Conservation (phyloP, 768 basidiomycete genomes). For the Nidularia pulvinata region DNA sequence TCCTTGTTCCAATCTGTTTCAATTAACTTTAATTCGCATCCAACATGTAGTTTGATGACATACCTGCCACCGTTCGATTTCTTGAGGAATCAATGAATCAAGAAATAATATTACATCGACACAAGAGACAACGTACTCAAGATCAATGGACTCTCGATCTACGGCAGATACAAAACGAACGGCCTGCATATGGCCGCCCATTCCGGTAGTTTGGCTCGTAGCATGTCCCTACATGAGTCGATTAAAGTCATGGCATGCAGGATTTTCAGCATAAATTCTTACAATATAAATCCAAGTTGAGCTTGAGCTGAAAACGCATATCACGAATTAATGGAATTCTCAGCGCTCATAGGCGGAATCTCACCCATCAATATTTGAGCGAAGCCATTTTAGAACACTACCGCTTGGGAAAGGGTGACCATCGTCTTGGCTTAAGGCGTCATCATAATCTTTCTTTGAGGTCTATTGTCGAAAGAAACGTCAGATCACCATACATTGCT, state of each 20-base stretch:
- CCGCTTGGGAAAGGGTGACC: conserved; percentile 59
- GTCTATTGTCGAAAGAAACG: conserved; percentile 45
- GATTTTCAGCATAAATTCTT: too few relatives aligned
- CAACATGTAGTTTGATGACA: conserved; percentile 14
- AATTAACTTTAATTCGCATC: conserved; percentile 3
- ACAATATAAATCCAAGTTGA: conserved; percentile 86
- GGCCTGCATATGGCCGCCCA: conserved; percentile 60
- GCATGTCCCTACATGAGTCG: conserved; percentile 67
- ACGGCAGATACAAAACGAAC: conserved; percentile 95
- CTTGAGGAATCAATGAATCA: conserved; percentile 29
- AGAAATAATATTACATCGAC: not conserved
- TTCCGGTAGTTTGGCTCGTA: conserved; percentile 90
- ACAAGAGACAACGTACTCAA: conserved; percentile 56
- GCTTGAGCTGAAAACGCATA: conserved; percentile 45
- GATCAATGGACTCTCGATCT: conserved; percentile 90
- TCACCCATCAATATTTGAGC: conserved; percentile 85
- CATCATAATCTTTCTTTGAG: conserved; percentile 79
- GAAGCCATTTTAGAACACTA: conserved; percentile 84
- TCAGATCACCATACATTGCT: not conserved
- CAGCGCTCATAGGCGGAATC: conserved; percentile 15
- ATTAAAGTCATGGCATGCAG: too few relatives aligned
- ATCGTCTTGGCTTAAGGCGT: conserved; percentile 68
- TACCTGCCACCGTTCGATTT: conserved; percentile 81
- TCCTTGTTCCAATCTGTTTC: conserved; percentile 86
- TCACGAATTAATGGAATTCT: conserved; percentile 4